These are phyloP conservation scores for Fusarium sarcochroum DNA, from an alignment of 2,329 filamentous ascomycete genomes.

Conservation along the genomic window DNA sequence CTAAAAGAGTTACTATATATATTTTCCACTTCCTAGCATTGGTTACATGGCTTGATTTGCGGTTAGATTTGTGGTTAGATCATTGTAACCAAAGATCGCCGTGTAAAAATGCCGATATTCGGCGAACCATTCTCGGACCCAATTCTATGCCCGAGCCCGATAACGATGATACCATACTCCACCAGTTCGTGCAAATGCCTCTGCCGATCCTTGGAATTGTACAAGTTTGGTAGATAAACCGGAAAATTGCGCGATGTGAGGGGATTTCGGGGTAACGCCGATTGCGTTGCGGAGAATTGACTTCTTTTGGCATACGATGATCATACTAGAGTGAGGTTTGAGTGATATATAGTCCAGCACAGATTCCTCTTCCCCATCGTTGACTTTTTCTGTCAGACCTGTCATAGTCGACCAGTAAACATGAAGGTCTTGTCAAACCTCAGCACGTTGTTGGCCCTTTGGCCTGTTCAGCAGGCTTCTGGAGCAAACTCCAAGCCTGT, in stretches of 20 bases:
- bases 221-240: not conserved
- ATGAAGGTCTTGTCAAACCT: conserved; percentile 38
- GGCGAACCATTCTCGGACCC: not conserved
- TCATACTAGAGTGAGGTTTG: not conserved
- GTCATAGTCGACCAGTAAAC: not conserved
- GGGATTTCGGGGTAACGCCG: not conserved
- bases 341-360: not conserved
- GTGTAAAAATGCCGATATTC: not conserved
- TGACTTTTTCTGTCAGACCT: accelerated
- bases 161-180: conserved; percentile 23
- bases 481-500: conserved; percentile 24
- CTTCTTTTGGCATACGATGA: not conserved
- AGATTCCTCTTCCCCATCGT: accelerated
- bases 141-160: conserved; percentile 12
- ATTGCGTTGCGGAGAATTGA: not conserved
- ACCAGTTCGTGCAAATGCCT: conserved; percentile 3
- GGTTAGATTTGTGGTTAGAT: too few relatives aligned
- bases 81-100: not conserved
- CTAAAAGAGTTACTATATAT: too few relatives aligned
- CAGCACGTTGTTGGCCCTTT: conserved; percentile 26
- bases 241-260: not conserved
- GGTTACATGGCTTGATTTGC: too few relatives aligned
- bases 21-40: too few relatives aligned
- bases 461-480: conserved; percentile 17
- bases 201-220: conserved; percentile 2